Conservation (phyloP, 495 filamentous ascomycete species). For the Neurospora terricola region DNA sequence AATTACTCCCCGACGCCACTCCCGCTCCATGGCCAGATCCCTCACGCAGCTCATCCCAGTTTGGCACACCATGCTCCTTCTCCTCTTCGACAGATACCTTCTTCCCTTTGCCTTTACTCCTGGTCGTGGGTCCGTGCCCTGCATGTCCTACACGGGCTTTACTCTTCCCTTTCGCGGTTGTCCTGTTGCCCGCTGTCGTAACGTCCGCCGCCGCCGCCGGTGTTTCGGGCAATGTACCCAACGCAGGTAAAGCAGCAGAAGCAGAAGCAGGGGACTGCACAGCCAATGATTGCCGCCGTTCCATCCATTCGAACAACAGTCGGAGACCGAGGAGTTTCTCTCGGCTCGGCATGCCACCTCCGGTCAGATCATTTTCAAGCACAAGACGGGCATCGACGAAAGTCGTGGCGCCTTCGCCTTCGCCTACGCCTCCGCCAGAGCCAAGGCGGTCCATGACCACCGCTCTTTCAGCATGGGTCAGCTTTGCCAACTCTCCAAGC, state of each 20-base stretch:
- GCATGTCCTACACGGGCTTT: not conserved
- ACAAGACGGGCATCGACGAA: constrained; percentile 71
- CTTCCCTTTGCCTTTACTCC: constrained; percentile 18
- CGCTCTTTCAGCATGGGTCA: constrained; percentile 69
- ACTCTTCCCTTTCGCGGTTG: not conserved
- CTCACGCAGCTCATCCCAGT: not conserved
- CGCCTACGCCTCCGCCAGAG: constrained; percentile 31
- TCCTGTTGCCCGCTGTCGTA: not conserved
- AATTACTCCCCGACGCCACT: constrained; percentile 18
- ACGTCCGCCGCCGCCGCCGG: not conserved
- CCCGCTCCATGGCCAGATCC: not conserved
- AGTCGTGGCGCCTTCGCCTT: constrained; percentile 43
- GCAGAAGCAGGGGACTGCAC: not conserved
- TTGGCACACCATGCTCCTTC: constrained; percentile 4
- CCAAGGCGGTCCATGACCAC: constrained; percentile 51
- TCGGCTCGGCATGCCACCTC: constrained; percentile 35
- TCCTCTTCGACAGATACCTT: constrained; percentile 16
- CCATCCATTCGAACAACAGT: constrained; percentile 75
- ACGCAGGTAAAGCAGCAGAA: not conserved
- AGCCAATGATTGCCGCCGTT: constrained; percentile 21
- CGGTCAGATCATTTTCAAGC: constrained; percentile 52
- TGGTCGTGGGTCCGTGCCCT: constrained; percentile 8
- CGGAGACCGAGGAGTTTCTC: constrained; percentile 67
- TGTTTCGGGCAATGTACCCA: not conserved
- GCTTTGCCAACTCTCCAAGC: constrained; percentile 46